phyloP scores from a whole-genome alignment of 768 basidiomycete genomes.

The Pisolithus marmoratus region DNA sequence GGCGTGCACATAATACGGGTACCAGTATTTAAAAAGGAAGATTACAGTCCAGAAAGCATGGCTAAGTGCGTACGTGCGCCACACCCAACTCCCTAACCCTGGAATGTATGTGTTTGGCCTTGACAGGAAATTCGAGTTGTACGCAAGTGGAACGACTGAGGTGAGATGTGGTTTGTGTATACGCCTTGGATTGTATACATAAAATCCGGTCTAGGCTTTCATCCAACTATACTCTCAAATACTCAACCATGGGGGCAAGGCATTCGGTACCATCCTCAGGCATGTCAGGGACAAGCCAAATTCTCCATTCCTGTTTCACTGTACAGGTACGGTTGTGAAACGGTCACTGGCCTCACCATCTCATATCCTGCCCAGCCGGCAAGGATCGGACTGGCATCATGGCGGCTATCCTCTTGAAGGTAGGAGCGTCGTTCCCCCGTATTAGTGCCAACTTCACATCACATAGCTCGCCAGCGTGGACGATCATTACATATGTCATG shows the following conservation, averaged over 20 bases:
- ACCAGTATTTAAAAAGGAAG: conserved; percentile 64
- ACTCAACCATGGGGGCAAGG: conserved; percentile 60
- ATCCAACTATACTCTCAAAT: conserved; percentile 80
- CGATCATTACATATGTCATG: conserved; percentile 57
- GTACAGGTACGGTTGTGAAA: conserved; percentile 44
- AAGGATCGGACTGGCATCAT: conserved; percentile 79
- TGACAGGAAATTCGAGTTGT: conserved; percentile 45
- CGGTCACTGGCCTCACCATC: neutral
- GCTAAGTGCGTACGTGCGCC: conserved; percentile 63
- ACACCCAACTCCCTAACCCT: neutral
- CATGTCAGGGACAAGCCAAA: conserved; percentile 68
- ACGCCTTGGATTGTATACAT: neutral
- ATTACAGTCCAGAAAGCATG: conserved; percentile 82
- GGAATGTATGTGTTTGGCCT: conserved; percentile 2
- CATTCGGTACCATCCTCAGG: conserved; percentile 67
- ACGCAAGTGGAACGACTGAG: conserved; percentile 77
- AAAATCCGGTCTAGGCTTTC: conserved; percentile 48
- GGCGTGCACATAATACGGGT: conserved; percentile 54
- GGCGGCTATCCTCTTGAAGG: conserved; percentile 68
- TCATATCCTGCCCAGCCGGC: conserved; percentile 41
- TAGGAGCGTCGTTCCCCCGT: conserved; percentile 20
- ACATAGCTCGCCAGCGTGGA: conserved; percentile 66
- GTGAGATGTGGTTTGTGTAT: conserved; percentile 27
- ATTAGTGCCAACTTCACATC: neutral
- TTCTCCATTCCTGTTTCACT: conserved; percentile 67